phyloP scores from a whole-genome alignment of 352 stramenopile species.

The Globisporangium perplexum region DNA sequence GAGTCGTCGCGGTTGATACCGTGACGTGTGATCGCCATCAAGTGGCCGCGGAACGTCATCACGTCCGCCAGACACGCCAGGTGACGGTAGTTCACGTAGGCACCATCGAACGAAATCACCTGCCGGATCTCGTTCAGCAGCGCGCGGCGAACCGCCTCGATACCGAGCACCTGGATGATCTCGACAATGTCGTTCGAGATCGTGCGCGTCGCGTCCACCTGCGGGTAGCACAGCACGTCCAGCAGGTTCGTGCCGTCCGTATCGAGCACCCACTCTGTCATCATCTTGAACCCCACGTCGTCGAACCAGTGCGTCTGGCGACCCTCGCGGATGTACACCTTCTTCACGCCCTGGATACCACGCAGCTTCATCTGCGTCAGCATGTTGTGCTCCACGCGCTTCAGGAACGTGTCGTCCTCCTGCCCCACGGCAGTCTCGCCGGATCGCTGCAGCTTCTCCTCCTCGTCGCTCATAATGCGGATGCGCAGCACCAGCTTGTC shows the following conservation, averaged over 20 bases:
- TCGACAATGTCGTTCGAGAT: conserved; percentile 99
- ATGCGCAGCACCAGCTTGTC: conserved; percentile 97
- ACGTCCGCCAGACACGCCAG: conserved; percentile 97
- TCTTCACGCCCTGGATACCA: conserved; percentile 97
- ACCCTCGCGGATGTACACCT: conserved; percentile 96
- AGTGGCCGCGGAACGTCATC: conserved; percentile 98
- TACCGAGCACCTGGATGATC: conserved; percentile 96
- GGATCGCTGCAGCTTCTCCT: conserved; percentile 79
- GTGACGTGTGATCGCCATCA: conserved; percentile 98
- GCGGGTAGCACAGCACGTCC: conserved; percentile 95
- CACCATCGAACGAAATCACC: conserved; percentile 98
- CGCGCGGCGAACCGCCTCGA: conserved; percentile 86
- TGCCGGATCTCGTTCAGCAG: conserved; percentile 96
- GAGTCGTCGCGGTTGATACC: conserved; percentile 99
- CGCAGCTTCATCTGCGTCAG: conserved; percentile 95
- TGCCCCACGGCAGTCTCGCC: conserved; percentile 83
- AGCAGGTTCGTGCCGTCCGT: conserved; percentile 99
- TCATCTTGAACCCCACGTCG: conserved; percentile 92
- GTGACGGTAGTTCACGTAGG: conserved; percentile 99
- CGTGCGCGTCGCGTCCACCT: conserved; percentile 96
- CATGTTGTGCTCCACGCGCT: conserved; percentile 97
- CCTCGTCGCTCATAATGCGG: conserved; percentile 94
- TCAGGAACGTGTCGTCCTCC: conserved; percentile 96
- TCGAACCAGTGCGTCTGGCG: conserved; percentile 95
- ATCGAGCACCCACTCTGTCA: conserved; percentile 98